Evolutionary conservation across 371 early-diverging fungal species (phyloP).

Genomic region (Rhizopus microsporus): DNA sequence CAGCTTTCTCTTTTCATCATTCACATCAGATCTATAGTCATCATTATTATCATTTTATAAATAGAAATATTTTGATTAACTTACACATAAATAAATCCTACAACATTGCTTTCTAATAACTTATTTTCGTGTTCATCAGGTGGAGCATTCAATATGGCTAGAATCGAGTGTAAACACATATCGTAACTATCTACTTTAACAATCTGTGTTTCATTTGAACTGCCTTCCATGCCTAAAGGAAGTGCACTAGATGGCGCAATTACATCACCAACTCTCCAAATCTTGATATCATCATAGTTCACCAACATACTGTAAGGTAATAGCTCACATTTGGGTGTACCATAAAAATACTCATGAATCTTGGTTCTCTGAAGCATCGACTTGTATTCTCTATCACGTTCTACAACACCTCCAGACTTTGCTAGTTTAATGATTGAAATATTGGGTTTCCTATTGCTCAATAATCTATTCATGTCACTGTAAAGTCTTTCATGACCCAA

Average conservation of each 20-base stretch:
- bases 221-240: slow-evolving; percentile 86
- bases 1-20: slow-evolving; percentile 76
- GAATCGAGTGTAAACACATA: slow-evolving; percentile 81
- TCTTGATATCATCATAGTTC: slow-evolving; percentile 71
- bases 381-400: slow-evolving; percentile 74
- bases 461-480: slow-evolving; percentile 73
- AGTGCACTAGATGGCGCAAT: slow-evolving; percentile 91
- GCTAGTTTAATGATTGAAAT: slow-evolving; percentile 81
- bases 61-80: slow-evolving; percentile 8
- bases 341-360: slow-evolving; percentile 95
- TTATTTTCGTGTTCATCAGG: slow-evolving; percentile 60
- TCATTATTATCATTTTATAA: background rate
- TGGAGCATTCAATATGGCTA: slow-evolving; percentile 80
- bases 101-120: slow-evolving; percentile 70
- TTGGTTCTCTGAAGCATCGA: slow-evolving; percentile 70
- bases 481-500: slow-evolving; percentile 93
- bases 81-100: slow-evolving; percentile 91
- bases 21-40: slow-evolving; percentile 73
- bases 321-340: slow-evolving; percentile 71
- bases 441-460: slow-evolving; percentile 35
- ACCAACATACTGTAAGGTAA: slow-evolving; percentile 85
- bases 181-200: slow-evolving; percentile 83
- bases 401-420: slow-evolving; percentile 95
- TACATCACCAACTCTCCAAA: slow-evolving; percentile 86
- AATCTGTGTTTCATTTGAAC: slow-evolving; percentile 75